These are phyloP conservation scores for Saccharomyces hybrid DNA, from an alignment of 1,139 yeast species.

Conservation along the genomic window DNA sequence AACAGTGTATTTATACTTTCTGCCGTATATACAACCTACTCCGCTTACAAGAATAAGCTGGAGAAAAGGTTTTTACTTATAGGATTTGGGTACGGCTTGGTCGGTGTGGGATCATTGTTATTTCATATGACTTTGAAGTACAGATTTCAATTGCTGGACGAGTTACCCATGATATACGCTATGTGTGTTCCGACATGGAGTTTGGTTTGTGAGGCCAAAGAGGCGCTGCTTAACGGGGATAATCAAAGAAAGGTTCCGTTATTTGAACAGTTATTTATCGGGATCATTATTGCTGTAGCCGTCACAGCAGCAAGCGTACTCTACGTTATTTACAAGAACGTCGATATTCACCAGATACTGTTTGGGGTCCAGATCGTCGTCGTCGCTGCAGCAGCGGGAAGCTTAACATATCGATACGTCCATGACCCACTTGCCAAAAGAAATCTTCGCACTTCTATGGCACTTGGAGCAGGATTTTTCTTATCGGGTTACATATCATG, in stretches of 20 bases:
- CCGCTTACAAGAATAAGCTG: slow-evolving; percentile 50
- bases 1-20: slow-evolving; percentile 61
- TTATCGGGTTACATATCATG: slow-evolving; percentile 67
- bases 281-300: slow-evolving; percentile 40
- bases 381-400: slow-evolving; percentile 48
- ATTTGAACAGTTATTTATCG: neutral
- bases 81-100: slow-evolving; percentile 78
- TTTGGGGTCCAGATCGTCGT: slow-evolving; percentile 49
- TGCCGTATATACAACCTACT: slow-evolving; percentile 57
- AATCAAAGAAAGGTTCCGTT: slow-evolving; percentile 37
- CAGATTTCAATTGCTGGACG: slow-evolving; percentile 84
- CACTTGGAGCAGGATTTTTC: slow-evolving; percentile 54
- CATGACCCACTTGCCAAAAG: slow-evolving; percentile 39
- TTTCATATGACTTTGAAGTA: slow-evolving; percentile 91
- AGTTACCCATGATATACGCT: slow-evolving; percentile 93
- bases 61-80: slow-evolving; percentile 65
- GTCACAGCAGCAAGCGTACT: slow-evolving; percentile 50
- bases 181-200: slow-evolving; percentile 93
- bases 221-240: slow-evolving; percentile 12
- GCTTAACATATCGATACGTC: slow-evolving; percentile 47
- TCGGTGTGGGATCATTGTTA: slow-evolving; percentile 87
- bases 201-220: slow-evolving; percentile 52
- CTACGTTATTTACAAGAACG: slow-evolving; percentile 68
- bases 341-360: slow-evolving; percentile 76
- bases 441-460: slow-evolving; percentile 48